phyloP scores from a whole-genome alignment of 1,284 basidiomycete species.

The Austropuccinia psidii region DNA sequence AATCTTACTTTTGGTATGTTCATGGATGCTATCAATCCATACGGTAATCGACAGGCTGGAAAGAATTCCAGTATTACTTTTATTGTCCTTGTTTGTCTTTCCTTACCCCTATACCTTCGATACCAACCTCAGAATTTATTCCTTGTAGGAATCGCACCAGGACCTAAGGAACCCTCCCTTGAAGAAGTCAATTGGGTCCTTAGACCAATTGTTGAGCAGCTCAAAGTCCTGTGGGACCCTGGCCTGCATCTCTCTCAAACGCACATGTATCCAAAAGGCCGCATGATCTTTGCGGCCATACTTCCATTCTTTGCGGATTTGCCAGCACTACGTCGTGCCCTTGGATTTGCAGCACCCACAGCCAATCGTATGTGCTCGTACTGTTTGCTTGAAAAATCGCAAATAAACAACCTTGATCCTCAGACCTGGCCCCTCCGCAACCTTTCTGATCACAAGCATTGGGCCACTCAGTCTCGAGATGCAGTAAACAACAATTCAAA shows the following conservation, averaged over 20 bases:
- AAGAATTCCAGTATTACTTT: slow-evolving; percentile 12
- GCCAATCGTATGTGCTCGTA: neutral
- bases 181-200: slow-evolving; percentile 3
- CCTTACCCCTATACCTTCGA: neutral
- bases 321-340: neutral
- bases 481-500: neutral
- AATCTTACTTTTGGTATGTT: slow-evolving; percentile 15
- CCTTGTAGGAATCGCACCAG: neutral
- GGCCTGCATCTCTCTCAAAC: slow-evolving; percentile 10
- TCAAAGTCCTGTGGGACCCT: neutral
- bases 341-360: neutral
- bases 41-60: neutral
- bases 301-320: slow-evolving; percentile 5
- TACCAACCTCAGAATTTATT: neutral
- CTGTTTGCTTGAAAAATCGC: neutral
- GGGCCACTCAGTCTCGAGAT: neutral
- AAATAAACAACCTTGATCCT: neutral
- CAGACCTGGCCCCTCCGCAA: neutral
- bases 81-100: neutral
- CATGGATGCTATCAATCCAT: slow-evolving; percentile 11
- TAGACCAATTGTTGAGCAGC: neutral
- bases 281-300: neutral
- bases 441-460: neutral
- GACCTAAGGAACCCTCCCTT: neutral
- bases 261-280: neutral